Evolutionary conservation across 164 flowering plant genomes (phyloP).

Genomic region (Magnolia sinica): DNA sequence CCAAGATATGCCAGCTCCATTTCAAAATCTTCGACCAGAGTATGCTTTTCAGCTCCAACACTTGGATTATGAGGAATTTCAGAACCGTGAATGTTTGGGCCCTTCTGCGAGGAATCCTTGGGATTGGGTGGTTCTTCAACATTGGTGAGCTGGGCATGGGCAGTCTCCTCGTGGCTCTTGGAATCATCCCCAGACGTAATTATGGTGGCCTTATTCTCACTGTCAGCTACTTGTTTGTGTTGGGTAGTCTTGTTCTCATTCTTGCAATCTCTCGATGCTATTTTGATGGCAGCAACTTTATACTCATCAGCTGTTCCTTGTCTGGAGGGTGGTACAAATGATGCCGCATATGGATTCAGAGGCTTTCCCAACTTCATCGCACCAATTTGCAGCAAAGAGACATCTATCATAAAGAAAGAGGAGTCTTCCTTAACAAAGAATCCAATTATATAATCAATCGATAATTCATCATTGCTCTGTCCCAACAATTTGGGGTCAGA

Average conservation of each 20-base stretch:
- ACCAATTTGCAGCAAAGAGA: not conserved
- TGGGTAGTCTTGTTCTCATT: not conserved
- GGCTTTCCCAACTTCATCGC: constrained; percentile 20
- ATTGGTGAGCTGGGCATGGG: not conserved
- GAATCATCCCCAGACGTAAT: not conserved
- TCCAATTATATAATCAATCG: not conserved
- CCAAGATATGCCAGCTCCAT: constrained; percentile 4
- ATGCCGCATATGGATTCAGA: constrained; percentile 35
- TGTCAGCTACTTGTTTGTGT: not conserved
- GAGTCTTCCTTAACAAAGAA: not conserved
- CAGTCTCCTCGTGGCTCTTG: not conserved
- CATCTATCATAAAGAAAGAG: not conserved
- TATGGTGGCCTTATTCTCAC: not conserved
- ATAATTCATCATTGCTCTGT: not conserved
- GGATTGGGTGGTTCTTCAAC: constrained; percentile 2
- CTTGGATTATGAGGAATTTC: not conserved
- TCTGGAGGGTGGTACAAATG: constrained; percentile 31
- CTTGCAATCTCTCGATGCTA: not conserved
- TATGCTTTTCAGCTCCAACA: not conserved
- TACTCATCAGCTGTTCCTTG: constrained; percentile 8
- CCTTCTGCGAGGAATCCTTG: not conserved
- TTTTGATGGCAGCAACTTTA: not conserved
- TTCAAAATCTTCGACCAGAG: not conserved
- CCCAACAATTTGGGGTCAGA: not conserved
- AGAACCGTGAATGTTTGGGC: not conserved